phyloP scores from a whole-genome alignment of 345 rosid species.

The Brassica carinata region DNA sequence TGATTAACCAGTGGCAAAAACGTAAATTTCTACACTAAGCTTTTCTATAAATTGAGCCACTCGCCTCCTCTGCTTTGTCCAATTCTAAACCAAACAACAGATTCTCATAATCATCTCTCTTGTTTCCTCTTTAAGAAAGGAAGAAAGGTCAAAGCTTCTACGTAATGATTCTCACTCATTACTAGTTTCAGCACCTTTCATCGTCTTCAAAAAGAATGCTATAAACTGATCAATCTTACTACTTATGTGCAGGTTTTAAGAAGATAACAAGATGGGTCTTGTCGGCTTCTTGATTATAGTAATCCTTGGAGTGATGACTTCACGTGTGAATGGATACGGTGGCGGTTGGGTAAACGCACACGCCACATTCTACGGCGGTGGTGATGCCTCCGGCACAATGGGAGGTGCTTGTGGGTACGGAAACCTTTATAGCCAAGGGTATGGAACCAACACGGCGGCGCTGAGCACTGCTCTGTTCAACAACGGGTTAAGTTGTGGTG shows the following conservation, averaged over 20 bases:
- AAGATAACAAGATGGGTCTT: conserved; percentile 42
- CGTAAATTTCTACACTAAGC: conserved; percentile 12
- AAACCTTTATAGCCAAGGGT: conserved; percentile 76
- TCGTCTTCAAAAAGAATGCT: not conserved
- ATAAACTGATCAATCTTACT: not conserved
- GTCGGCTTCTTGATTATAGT: conserved; percentile 42
- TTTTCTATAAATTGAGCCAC: conserved; percentile 59
- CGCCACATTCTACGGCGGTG: conserved; percentile 82
- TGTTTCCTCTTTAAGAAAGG: conserved; percentile 6
- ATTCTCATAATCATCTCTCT: conserved; percentile 39
- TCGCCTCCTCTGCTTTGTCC: conserved; percentile 34
- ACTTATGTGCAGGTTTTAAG: conserved; percentile 38
- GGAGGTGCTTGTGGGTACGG: conserved; percentile 95
- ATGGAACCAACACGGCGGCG: conserved; percentile 83
- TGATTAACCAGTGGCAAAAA: conserved; percentile 38
- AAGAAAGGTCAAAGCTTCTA: conserved; percentile 30
- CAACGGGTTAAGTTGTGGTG: conserved; percentile 72
- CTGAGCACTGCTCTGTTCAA: conserved; percentile 80
- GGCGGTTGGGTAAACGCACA: conserved; percentile 80
- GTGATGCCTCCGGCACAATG: conserved; percentile 89
- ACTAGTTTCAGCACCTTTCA: not conserved
- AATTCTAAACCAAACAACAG: conserved; percentile 42
- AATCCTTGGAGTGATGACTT: conserved; percentile 53
- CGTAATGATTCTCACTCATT: conserved; percentile 40
- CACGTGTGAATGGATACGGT: conserved; percentile 52